Base-by-base conservation (phyloP, 768 basidiomycete species). In the Kwoniella sp. region DNA sequence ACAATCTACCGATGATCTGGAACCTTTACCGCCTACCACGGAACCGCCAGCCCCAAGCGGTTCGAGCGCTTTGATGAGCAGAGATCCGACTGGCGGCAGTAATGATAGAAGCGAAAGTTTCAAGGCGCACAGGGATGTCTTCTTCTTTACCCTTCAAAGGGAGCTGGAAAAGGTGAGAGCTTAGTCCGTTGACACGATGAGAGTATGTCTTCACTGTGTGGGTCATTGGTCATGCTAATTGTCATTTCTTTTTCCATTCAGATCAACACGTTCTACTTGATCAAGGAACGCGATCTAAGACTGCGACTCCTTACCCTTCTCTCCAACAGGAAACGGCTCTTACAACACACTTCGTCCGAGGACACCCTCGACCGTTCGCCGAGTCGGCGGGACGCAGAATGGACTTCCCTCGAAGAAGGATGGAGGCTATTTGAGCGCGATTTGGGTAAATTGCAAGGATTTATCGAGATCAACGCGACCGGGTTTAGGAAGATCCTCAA, bases 191-290 rank as follows among this genome's bases (percentile, higher is more conserved):
- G 34, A 37, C 38, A 45, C 38, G n/a, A n/a, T n/a, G n/a, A n/a
- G n/a, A n/a, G n/a, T n/a, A 50, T 9, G 48, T 50, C 48, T 50
- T 17, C 20, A 8, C 25, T 9, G 38, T 9, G 38, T 11, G 48
- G 25, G 48, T 22, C 25, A 23, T n/a, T n/a, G 20, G 20, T n/a
- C 20, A 8, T 50, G 5, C 48, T n/a, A 22, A 50, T n/a, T n/a
- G n/a, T n/a, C 13, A 60, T 12, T 47, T 26, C 9, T 13, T 41
- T 55, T 34, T 26, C 22, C 20, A 9, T 20, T 0, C 73, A 99
- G 95, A 97, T 99, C 83, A 98, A 99, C 82, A 87, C 88, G 4
- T 98, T 99, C 79, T 99, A 99, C 82, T 85, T 98, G 58, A 92
- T 93, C 82, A 97, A 94, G 81, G 95, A 99, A 81, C 91, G 93